These are phyloP conservation scores for Mucor circinelloides DNA, from an alignment of 371 early-diverging fungal species.

Conservation along the genomic window DNA sequence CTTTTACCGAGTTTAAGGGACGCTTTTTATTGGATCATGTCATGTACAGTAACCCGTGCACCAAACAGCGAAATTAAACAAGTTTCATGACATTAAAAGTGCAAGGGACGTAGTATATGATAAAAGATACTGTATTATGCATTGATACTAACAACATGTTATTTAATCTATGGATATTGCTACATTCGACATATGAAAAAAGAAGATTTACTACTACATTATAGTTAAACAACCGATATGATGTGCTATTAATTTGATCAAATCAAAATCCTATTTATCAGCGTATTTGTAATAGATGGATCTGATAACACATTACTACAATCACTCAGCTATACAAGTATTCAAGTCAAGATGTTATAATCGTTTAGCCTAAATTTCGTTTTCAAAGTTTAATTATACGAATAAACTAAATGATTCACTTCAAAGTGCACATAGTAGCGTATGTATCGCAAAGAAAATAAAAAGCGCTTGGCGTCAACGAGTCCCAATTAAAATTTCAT, in stretches of 20 bases:
- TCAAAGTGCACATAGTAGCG: not conserved
- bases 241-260: no score
- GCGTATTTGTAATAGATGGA: not conserved
- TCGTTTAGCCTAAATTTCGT: not conserved
- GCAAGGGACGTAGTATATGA: no score
- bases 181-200: no score
- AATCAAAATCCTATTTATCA: no score
- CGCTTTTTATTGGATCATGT: not conserved
- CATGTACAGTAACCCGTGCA: not conserved
- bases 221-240: no score
- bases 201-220: no score
- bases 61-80: not conserved
- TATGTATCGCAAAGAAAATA: not conserved
- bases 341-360: not conserved
- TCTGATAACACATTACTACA: not conserved
- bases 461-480: not conserved
- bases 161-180: no score
- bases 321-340: not conserved
- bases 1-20: not conserved
- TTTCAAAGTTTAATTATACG: not conserved
- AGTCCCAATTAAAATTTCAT: not conserved
- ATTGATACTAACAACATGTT: no score
- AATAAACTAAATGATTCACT: not conserved
- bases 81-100: not conserved
- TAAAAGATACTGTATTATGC: no score